Conservation (phyloP, 176 grass and related monocot genomes). For the Oryza coarctata region DNA sequence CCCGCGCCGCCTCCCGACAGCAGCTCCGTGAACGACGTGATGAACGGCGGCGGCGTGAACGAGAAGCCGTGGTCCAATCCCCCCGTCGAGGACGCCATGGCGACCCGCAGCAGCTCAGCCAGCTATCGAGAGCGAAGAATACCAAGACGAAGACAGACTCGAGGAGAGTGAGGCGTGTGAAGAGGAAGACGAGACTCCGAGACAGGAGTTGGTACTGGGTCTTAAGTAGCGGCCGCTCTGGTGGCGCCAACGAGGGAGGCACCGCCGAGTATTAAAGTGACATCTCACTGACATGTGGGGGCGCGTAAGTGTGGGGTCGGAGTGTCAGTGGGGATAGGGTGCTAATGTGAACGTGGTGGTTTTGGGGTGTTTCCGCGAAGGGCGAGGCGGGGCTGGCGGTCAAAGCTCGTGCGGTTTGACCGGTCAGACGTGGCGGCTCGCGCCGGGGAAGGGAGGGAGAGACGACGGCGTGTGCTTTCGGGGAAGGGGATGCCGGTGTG, state of each 20-base stretch:
- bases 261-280: neutral
- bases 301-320: fast-evolving
- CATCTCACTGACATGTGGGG: neutral
- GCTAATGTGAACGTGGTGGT: neutral
- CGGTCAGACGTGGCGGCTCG: slow-evolving; percentile 40
- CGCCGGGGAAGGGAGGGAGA: neutral
- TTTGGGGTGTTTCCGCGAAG: slow-evolving; percentile 31
- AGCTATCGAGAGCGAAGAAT: neutral
- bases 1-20: slow-evolving; percentile 42
- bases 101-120: neutral
- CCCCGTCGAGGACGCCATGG: slow-evolving; percentile 58
- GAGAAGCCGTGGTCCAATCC: slow-evolving; percentile 66
- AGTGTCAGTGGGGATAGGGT: neutral
- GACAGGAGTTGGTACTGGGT: slow-evolving; percentile 29
- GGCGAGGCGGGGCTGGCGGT: neutral
- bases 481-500: slow-evolving; percentile 32
- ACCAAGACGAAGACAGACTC: neutral
- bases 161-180: neutral
- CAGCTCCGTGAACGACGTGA: slow-evolving; percentile 78
- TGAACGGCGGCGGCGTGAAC: slow-evolving; percentile 58
- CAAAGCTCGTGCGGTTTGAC: slow-evolving; percentile 67
- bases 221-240: slow-evolving; percentile 31
- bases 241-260: neutral
- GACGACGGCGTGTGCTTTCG: slow-evolving; percentile 33
- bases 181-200: neutral